Percentiles rank a stretch among this genome's conserved stretches.
phyloP scores from a whole-genome alignment of 768 basidiomycete genomes.

The Hygrocybe coccinea region DNA sequence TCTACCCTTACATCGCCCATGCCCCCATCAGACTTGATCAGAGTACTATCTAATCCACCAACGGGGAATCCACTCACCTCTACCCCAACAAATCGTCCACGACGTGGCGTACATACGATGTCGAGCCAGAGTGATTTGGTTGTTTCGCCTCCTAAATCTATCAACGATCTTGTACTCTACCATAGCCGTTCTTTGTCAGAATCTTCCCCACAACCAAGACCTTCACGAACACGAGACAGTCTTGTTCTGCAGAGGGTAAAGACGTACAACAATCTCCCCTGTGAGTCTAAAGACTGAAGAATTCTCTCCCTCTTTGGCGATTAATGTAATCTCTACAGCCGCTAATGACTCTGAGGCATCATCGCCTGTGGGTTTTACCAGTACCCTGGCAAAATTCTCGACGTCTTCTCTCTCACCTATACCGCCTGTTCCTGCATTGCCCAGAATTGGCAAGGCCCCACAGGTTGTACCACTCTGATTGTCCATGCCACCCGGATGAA shows the following conservation, averaged over 20 bases:
- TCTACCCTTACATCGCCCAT: not conserved
- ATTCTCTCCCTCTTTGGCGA: constrained; percentile 3
- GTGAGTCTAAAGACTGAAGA: not conserved
- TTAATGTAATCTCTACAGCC: not conserved
- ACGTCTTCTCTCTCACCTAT: constrained; percentile 34
- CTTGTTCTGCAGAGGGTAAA: constrained; percentile 34
- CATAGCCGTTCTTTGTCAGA: not conserved
- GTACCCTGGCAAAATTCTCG: constrained; percentile 36
- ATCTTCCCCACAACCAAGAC: constrained; percentile 2
- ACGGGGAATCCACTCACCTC: too few species aligned
- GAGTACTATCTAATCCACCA: too few species aligned
- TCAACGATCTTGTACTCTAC: not conserved
- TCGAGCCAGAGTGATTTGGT: not conserved
- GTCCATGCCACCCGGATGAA: too few species aligned
- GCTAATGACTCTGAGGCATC: constrained; percentile 11
- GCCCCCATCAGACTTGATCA: not conserved
- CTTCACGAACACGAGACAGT: constrained; percentile 28
- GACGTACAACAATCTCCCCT: constrained; percentile 24
- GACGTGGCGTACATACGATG: too few species aligned
- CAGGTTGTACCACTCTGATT: too few species aligned
- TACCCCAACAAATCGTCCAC: too few species aligned
- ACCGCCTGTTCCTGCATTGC: constrained; percentile 21
- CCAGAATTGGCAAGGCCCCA: constrained; percentile 12
- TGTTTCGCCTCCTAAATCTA: not conserved
- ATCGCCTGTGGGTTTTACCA: constrained; percentile 16